Percentiles rank a stretch among this genome's conserved stretches.
Conservation (phyloP, 139 green algal species). For the Picochlorum sp. region DNA sequence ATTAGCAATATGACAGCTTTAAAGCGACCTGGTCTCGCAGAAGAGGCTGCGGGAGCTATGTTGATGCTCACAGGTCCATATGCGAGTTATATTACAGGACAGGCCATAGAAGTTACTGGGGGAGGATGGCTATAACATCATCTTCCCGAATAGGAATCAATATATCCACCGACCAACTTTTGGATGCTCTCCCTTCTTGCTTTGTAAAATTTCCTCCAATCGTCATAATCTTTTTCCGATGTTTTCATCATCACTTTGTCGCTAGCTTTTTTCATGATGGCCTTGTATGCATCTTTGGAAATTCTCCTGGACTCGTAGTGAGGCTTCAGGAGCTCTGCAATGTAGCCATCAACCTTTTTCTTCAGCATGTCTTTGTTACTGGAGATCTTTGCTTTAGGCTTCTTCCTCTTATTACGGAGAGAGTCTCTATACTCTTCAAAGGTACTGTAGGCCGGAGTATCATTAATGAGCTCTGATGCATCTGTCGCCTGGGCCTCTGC, state of each 20-base stretch:
- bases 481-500: background rate
- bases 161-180: conserved; percentile 27
- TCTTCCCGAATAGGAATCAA: conserved; percentile 4
- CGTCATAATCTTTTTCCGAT: background rate
- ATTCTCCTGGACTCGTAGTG: conserved; percentile 28
- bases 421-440: conserved; percentile 5
- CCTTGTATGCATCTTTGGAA: conserved; percentile 46
- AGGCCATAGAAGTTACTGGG: conserved; percentile 43
- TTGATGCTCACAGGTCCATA: conserved; percentile 54
- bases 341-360: background rate
- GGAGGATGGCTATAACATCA: conserved; percentile 10
- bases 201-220: background rate
- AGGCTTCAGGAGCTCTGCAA: conserved; percentile 17
- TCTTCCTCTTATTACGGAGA: conserved; percentile 4
- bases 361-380: background rate
- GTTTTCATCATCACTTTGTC: conserved; percentile 7
- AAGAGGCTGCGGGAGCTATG: conserved; percentile 73
- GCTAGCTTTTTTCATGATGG: conserved; percentile 22
- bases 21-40: conserved; percentile 46
- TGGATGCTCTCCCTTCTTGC: conserved; percentile 19
- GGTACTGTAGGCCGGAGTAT: background rate
- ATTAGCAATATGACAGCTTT: conserved; percentile 46
- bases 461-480: background rate
- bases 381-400: conserved; percentile 9
- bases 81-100: conserved; percentile 43